Percentiles rank a stretch among this genome's conserved stretches.
Conservation (phyloP, 371 early-diverging fungal genomes). For the Choanephora cucurbitarum region DNA sequence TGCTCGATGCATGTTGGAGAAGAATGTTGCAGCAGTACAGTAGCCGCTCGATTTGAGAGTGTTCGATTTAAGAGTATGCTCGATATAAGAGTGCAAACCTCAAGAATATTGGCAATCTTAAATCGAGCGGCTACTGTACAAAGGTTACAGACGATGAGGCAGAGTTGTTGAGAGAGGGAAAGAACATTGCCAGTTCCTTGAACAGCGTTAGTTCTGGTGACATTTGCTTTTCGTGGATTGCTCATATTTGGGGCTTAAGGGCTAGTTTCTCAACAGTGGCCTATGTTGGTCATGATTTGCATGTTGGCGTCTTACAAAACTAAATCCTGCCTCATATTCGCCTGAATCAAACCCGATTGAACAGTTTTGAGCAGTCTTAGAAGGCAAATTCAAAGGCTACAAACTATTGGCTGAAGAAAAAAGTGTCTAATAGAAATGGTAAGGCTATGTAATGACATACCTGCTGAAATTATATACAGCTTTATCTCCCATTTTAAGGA, state of each 20-base stretch:
- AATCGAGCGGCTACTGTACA: too few relatives aligned
- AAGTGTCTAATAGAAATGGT: too few relatives aligned
- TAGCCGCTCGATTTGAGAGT: too few relatives aligned
- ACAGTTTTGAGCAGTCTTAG: constrained; percentile 10
- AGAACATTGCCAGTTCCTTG: neutral
- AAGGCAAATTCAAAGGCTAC: neutral
- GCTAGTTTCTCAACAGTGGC: constrained; percentile 1
- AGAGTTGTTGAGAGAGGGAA: constrained; percentile 1
- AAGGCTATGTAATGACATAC: too few relatives aligned
- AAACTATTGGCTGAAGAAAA: neutral
- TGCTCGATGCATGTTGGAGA: too few relatives aligned
- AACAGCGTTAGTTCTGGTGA: constrained; percentile 2
- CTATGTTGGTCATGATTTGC: neutral
- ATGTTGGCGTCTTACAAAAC: constrained; percentile 1
- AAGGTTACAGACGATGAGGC: constrained; percentile 2
- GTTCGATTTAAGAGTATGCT: too few relatives aligned
- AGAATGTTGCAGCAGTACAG: too few relatives aligned
- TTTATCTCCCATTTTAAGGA: too few relatives aligned
- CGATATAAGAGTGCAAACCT: too few relatives aligned
- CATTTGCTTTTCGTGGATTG: constrained; percentile 1
- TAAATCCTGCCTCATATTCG: neutral
- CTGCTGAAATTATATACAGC: too few relatives aligned
- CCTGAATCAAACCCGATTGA: constrained; percentile 11
- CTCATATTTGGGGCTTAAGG: constrained; percentile 3
- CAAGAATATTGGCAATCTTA: too few relatives aligned